Evolutionary conservation across 371 early-diverging fungal species (phyloP).

Genomic region (Basidiobolus meristosporus): DNA sequence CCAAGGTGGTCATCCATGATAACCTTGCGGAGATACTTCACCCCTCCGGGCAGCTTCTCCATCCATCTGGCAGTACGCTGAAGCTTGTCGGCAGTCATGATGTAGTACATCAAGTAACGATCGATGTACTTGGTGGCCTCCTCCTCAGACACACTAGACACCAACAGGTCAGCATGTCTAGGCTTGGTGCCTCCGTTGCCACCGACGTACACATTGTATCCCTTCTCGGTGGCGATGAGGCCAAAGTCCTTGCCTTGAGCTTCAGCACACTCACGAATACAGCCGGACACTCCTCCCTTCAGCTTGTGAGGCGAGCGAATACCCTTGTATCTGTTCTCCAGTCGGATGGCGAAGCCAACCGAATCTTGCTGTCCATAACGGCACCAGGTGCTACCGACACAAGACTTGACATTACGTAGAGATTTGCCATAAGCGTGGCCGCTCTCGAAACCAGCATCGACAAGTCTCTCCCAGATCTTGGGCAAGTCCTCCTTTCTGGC

Average conservation of each 20-base stretch:
- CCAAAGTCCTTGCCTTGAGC: conserved; percentile 29
- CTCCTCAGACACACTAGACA: conserved; percentile 25
- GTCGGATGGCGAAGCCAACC: conserved; percentile 36
- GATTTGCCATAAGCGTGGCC: conserved; percentile 55
- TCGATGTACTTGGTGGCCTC: conserved; percentile 31
- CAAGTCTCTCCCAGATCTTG: conserved; percentile 35
- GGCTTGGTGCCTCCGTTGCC: conserved; percentile 50
- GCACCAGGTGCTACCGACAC: conserved; percentile 49
- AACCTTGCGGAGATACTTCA: conserved; percentile 27
- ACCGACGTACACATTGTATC: conserved; percentile 44
- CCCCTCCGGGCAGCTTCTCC: conserved; percentile 41
- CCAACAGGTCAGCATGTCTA: conserved; percentile 37
- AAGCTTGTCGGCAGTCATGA: conserved; percentile 38
- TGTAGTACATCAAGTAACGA: conserved; percentile 49
- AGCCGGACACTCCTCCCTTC: conserved; percentile 36
- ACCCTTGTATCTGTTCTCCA: conserved; percentile 46
- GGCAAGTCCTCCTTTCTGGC: conserved; percentile 39
- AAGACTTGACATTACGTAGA: conserved; percentile 48
- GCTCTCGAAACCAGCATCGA: conserved; percentile 38
- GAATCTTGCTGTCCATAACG: conserved; percentile 45
- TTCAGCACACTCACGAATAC: conserved; percentile 48
- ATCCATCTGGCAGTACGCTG: conserved; percentile 47
- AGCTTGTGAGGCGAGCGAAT: conserved; percentile 45
- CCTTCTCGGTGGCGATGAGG: conserved; percentile 45
- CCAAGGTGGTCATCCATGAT: conserved; percentile 42